Base-by-base conservation (phyloP, 768 basidiomycete genomes). In the Auriscalpium orientale region DNA sequence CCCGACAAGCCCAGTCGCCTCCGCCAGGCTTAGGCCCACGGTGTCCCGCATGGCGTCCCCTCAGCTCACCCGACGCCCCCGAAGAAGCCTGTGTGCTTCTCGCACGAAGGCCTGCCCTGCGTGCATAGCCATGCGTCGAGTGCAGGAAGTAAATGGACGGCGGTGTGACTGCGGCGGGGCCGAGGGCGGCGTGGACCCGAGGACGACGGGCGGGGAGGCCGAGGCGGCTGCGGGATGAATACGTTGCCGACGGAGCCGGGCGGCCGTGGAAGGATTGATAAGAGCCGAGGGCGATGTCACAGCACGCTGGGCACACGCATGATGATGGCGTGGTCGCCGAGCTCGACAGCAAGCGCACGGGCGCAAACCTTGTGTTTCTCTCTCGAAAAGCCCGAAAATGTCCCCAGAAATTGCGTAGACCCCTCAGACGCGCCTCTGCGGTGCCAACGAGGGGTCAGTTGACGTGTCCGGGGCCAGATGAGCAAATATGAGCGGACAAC, bases 291-390 rank as follows among this genome's bases (percentile, higher is more conserved):
- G 58, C 58, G 58, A 59, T 58, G 56, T 59, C 58, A 58, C 56
- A 58, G 54, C 58, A 49, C 35, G 58, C 56, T 60, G 58, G 51
- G 51, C 56, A 53, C 58, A 59, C 58, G 58, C 56, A 34, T 58
- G 58, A 50, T 60, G 58, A 54, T 60, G 53, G 56, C 58, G 35
- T 46, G 37, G 58, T 54, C 58, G 58, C 56, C 56, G 58, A 54
- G 58, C 49, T 53, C 58, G 56, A 60, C 58, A 59, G 57, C 58
- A 59, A 51, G 58, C 58, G 56, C 58, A 59, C 56, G 51, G 58
- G 43, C 52, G 51, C 57, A 45, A 59, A 59, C 58, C 58, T 59
- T 59, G 58, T 59, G 56, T 54, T 58, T 46, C 56, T 49, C 40
- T 48, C 48, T 16, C 38, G 37, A 44, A 44, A 44, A 44, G 1